These are phyloP conservation scores for Acmispon strigosus DNA, from an alignment of 306 rosid genomes.

Conservation along the genomic window DNA sequence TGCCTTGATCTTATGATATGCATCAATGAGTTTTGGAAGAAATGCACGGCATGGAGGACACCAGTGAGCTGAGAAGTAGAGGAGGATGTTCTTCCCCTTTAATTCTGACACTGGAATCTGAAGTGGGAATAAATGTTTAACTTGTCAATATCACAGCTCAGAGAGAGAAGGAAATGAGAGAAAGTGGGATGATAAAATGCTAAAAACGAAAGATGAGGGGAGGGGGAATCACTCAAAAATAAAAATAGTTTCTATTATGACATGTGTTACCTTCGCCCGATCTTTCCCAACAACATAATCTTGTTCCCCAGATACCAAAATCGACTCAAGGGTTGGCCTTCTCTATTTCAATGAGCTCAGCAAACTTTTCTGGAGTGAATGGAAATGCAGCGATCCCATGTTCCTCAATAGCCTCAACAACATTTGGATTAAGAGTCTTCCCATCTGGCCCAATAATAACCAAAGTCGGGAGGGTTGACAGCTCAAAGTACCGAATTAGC, in stretches of 20 bases:
- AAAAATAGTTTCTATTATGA: background rate
- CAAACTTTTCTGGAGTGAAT: slow-evolving; percentile 60
- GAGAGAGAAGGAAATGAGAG: background rate
- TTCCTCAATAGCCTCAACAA: slow-evolving; percentile 44
- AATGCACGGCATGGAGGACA: slow-evolving; percentile 77
- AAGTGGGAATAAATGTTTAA: background rate
- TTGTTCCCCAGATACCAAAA: slow-evolving; percentile 43
- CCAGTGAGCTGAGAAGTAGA: slow-evolving; percentile 90
- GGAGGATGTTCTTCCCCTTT: slow-evolving; percentile 59
- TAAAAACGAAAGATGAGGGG: background rate
- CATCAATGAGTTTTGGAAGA: slow-evolving; percentile 56
- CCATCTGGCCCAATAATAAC: slow-evolving; percentile 70
- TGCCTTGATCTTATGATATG: slow-evolving; percentile 57
- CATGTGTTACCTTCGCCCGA: slow-evolving; percentile 44
- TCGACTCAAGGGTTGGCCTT: slow-evolving; percentile 66
- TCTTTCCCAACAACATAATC: slow-evolving; percentile 48
- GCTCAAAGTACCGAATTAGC: slow-evolving; percentile 43
- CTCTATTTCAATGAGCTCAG: slow-evolving; percentile 42
- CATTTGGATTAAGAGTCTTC: slow-evolving; percentile 48
- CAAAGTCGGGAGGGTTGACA: slow-evolving; percentile 49
- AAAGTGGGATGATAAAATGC: background rate
- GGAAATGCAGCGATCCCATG: slow-evolving; percentile 64
- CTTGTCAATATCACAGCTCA: background rate
- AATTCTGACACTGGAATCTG: slow-evolving; percentile 65
- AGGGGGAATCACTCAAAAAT: too few relatives aligned